Percentiles rank a stretch among this genome's conserved stretches.
These are phyloP conservation scores for Chaetomiaceae sp. DNA, from an alignment of 2,329 filamentous ascomycete species.

Conservation along the genomic window DNA sequence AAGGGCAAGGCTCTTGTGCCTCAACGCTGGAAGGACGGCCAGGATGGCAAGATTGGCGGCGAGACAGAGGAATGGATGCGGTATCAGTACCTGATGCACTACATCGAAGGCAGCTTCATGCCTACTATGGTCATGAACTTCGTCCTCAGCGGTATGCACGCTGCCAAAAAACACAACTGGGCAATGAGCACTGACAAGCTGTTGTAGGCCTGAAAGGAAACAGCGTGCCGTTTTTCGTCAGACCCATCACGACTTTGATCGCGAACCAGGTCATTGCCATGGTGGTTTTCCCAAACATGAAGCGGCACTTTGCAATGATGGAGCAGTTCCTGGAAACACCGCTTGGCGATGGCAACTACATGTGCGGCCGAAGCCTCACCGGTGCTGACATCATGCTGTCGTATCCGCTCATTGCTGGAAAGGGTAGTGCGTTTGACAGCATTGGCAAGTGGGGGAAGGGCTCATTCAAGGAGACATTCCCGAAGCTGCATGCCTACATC, in stretches of 20 bases:
- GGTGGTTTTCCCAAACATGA: conserved; percentile 46
- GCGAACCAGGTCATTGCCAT: conserved; percentile 40
- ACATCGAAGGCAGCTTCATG: conserved; percentile 81
- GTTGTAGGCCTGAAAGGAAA: conserved; percentile 41
- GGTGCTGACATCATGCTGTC: conserved; percentile 52
- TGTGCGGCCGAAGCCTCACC: conserved; percentile 47
- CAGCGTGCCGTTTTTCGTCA: conserved; percentile 49
- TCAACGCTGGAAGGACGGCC: conserved; percentile 52
- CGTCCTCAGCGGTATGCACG: conserved; percentile 47
- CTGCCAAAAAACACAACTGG: neutral
- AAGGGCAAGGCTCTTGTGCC: conserved; percentile 47
- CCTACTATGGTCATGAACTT: conserved; percentile 61
- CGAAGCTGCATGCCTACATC: conserved; percentile 46
- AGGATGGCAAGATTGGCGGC: conserved; percentile 53
- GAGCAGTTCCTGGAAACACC: conserved; percentile 47
- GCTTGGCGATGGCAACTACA: conserved; percentile 37
- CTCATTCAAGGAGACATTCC: conserved; percentile 32
- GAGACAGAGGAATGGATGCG: conserved; percentile 59
- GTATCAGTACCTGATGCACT: conserved; percentile 61
- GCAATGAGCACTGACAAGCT: conserved; percentile 2
- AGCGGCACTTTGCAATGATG: conserved; percentile 46
- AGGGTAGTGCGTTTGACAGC: conserved; percentile 36
- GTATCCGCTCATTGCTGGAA: conserved; percentile 46
- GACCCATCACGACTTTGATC: conserved; percentile 46
- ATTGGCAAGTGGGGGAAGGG: conserved; percentile 38